Evolutionary conservation across 495 filamentous ascomycete genomes (phyloP), one percentile per base, ranked within the genome.

Genomic region (Penicillium crystallinum): DNA sequence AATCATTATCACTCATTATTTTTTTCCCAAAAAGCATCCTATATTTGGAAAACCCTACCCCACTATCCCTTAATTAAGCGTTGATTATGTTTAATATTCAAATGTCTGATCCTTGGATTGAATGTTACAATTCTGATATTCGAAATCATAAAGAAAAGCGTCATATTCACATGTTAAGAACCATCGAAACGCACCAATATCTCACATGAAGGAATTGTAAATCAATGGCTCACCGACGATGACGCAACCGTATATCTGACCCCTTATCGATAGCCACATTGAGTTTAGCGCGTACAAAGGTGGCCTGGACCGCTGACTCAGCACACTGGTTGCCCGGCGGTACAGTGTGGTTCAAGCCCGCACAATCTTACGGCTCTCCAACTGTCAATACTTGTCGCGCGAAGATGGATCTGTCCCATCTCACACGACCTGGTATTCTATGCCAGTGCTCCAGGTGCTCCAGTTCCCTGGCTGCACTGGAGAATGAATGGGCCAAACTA

Each of bases 401-500:
- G 45, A 67, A n/a, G 27, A 74, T 74, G 72, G 71, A 71, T 56
- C 56, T 77, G 11, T 61, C 66, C 34, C 59, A 55, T 47, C 63
- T 75, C 4, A 72, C 68, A 17, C 63, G 72, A 18, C 72, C 74
- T 5, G 70, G 71, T 22, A 69, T 77, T 5, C 46, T 74, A 10
- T 69, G 67, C 44, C 71, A 73, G 55, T 77, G 74, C 52, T 61
- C 62, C 19, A 64, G 71, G 34, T 77, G 74, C 53, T 74, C 71
- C 21, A 77, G 74, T 54, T 74, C 74, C 18, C 62, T 77, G 47
- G 74, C 74, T 1, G 74, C 65, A 12, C 62, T 75, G 35, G 74
- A 77, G 62, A 77, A 77, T 45, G 74, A 77, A 53, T 77, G 74
- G 74, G 71, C 68, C 9, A 71, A 66, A 38, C 54, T 77, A 7